Evolutionary conservation across 2,329 filamentous ascomycete genomes (phyloP).

Genomic region (Chrysoporthe austroafricana): DNA sequence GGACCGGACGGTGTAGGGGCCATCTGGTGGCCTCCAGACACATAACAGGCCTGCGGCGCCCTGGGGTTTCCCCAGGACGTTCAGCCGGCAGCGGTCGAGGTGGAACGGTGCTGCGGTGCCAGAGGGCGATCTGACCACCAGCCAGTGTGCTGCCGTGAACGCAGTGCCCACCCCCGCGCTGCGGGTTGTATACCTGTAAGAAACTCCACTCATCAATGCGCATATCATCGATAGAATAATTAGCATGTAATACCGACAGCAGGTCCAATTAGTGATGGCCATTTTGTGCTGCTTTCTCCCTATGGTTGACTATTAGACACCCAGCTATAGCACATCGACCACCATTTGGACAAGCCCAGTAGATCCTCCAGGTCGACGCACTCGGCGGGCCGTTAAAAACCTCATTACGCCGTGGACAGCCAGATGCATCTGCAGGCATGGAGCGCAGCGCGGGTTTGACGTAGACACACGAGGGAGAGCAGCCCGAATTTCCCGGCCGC

Average conservation of each 20-base stretch:
- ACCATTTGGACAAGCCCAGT: not conserved
- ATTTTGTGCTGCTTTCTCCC: not conserved
- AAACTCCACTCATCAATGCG: not conserved
- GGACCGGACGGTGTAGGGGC: slow-evolving; percentile 8
- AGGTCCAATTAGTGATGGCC: not conserved
- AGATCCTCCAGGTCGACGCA: not conserved
- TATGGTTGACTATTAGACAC: not conserved
- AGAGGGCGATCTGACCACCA: too few relatives aligned
- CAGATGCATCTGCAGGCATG: too few relatives aligned
- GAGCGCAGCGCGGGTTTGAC: not conserved
- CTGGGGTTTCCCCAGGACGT: not conserved
- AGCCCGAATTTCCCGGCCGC: not conserved
- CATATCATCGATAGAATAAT: not conserved
- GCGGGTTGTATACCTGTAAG: slow-evolving; percentile 1
- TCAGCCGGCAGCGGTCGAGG: too few relatives aligned
- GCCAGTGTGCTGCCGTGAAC: not conserved
- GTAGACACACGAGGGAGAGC: not conserved
- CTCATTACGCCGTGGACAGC: not conserved
- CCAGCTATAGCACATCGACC: not conserved
- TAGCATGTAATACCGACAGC: too few relatives aligned
- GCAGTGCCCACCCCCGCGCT: not conserved
- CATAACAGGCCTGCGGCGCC: not conserved
- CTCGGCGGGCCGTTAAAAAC: not conserved
- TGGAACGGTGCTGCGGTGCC: too few relatives aligned
- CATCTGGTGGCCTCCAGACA: too few relatives aligned